A percentile compares a stretch with the other conserved stretches of the same genome.
These are phyloP conservation scores for Ceratocystis papillata DNA, from an alignment of 2,329 filamentous ascomycete species.

Conservation along the genomic window DNA sequence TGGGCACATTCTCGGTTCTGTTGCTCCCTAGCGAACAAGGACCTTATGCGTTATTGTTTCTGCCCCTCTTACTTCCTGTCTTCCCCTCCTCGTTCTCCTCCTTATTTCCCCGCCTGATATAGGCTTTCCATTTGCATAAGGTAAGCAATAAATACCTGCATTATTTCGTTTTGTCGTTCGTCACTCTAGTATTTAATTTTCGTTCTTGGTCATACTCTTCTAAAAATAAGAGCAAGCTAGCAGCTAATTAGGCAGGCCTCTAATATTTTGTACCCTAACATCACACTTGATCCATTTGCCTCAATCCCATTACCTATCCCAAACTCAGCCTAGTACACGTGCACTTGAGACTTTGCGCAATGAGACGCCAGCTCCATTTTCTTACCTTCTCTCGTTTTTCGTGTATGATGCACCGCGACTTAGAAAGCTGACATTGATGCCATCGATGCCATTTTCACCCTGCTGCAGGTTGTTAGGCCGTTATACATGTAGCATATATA, in stretches of 20 bases:
- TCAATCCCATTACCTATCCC: neutral
- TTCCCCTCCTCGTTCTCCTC: neutral
- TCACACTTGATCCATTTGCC: neutral
- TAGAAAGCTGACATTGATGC: neutral
- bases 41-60: neutral
- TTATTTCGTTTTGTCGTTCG: neutral
- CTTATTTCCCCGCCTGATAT: constrained; percentile 13
- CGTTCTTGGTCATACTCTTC: neutral
- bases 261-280: neutral
- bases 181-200: neutral
- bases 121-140: neutral
- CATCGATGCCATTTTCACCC: constrained; percentile 3
- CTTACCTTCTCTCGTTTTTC: neutral
- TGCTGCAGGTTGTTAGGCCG: constrained; percentile 13
- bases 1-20: neutral
- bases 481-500: constrained; percentile 14
- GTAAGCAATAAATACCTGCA: neutral
- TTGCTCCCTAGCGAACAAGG: neutral
- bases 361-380: neutral
- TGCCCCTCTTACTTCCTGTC: neutral
- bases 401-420: neutral
- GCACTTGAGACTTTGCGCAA: neutral
- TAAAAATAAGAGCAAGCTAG: neutral
- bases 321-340: neutral
- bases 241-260: neutral